These are phyloP conservation scores for Gloeostereum incarnatum DNA, from an alignment of 768 basidiomycete genomes.

Conservation along the genomic window DNA sequence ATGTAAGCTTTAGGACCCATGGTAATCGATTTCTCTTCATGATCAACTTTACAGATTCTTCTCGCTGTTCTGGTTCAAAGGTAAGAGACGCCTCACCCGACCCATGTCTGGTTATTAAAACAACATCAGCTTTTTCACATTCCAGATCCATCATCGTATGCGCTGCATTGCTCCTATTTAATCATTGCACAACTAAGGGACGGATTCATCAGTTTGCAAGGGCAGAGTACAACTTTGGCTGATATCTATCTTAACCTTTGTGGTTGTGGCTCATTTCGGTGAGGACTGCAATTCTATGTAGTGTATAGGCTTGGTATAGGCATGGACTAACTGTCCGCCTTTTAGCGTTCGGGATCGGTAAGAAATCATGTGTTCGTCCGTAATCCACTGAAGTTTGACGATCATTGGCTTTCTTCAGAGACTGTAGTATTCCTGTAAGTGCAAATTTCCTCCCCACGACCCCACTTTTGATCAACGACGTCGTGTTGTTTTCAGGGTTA, in stretches of 20 bases:
- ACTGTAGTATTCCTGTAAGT: constrained; percentile 22
- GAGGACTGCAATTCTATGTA: constrained; percentile 17
- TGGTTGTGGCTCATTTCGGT: constrained; percentile 5
- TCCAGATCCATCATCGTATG: constrained; percentile 21
- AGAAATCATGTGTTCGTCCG: constrained; percentile 1
- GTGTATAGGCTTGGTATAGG: constrained; percentile 10
- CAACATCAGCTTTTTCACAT: constrained; percentile 21
- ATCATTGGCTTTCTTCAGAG: constrained; percentile 16
- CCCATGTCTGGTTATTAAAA: neutral
- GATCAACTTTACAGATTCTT: constrained; percentile 6
- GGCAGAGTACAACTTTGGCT: constrained; percentile 21
- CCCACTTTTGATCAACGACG: neutral
- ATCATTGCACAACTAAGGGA: neutral
- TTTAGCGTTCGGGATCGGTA: constrained; percentile 28
- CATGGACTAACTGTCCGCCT: no score
- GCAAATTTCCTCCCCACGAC: neutral
- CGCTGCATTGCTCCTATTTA: constrained; percentile 1
- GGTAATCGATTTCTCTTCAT: neutral
- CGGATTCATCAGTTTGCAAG: constrained; percentile 18
- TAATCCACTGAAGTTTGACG: neutral
- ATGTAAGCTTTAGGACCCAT: constrained; percentile 2
- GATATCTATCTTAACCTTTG: constrained; percentile 7
- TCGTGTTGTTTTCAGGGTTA: constrained; percentile 18
- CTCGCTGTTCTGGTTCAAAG: constrained; percentile 14
- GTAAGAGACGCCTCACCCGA: constrained; percentile 5